These are phyloP conservation scores for Daedalea quercina DNA, from an alignment of 768 basidiomycete genomes.

Conservation along the genomic window DNA sequence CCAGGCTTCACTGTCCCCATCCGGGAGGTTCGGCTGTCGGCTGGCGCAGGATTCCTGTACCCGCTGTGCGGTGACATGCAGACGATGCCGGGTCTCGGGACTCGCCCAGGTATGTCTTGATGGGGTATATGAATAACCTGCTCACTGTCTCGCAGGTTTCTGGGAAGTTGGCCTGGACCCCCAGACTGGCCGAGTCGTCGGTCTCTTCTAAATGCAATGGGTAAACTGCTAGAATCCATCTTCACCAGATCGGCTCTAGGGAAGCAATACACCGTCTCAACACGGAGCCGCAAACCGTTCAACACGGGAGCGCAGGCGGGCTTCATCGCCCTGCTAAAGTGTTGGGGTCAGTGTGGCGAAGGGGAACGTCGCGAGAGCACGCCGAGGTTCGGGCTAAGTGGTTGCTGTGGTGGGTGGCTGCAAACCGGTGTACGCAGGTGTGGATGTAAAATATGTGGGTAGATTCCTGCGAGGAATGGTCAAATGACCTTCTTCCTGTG, in stretches of 20 bases:
- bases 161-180: slow-evolving; percentile 85
- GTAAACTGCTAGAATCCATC: slow-evolving; percentile 13
- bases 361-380: not conserved
- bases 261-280: slow-evolving; percentile 28
- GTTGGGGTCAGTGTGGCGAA: slow-evolving; percentile 4
- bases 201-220: slow-evolving; percentile 59
- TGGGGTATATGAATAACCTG: not conserved
- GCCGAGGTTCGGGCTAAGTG: not conserved
- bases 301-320: slow-evolving; percentile 27
- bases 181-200: slow-evolving; percentile 75
- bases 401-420: not conserved
- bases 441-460: no score
- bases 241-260: slow-evolving; percentile 26
- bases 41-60: slow-evolving; percentile 94
- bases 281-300: slow-evolving; percentile 33
- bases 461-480: no score
- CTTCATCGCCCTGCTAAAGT: slow-evolving; percentile 11
- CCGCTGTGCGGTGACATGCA: slow-evolving; percentile 96
- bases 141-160: slow-evolving; percentile 47
- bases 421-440: not conserved
- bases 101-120: slow-evolving; percentile 62
- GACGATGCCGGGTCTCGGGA: slow-evolving; percentile 95
- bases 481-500: no score
- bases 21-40: slow-evolving; percentile 78
- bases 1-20: slow-evolving; percentile 90